phyloP scores from a whole-genome alignment of 352 stramenopile species.

The Phytophthora aleatoria region DNA sequence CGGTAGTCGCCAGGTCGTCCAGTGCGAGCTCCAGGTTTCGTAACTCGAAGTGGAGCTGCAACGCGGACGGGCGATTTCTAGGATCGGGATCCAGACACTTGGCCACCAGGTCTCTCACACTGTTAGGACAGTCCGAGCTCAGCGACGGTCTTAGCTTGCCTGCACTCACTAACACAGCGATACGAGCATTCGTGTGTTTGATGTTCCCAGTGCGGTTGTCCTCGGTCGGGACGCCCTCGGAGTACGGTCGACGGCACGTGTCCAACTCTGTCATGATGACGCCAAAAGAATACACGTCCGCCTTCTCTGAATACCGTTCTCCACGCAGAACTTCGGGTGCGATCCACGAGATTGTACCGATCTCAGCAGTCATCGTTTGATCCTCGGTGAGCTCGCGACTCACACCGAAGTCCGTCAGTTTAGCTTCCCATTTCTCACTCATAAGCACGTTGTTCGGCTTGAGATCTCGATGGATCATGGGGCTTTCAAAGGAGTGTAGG shows the following conservation, averaged over 20 bases:
- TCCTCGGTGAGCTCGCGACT: slow-evolving; percentile 42
- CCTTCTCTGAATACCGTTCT: slow-evolving; percentile 66
- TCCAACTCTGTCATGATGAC: slow-evolving; percentile 64
- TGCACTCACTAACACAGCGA: slow-evolving; percentile 62
- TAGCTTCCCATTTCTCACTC: slow-evolving; percentile 44
- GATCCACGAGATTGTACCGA: slow-evolving; percentile 67
- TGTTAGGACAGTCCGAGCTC: slow-evolving; percentile 47
- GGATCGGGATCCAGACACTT: slow-evolving; percentile 59
- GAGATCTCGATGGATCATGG: slow-evolving; percentile 62
- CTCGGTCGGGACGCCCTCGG: slow-evolving; percentile 33
- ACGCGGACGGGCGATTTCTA: slow-evolving; percentile 49
- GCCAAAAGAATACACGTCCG: slow-evolving; percentile 80
- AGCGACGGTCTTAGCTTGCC: slow-evolving; percentile 51
- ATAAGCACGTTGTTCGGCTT: slow-evolving; percentile 62
- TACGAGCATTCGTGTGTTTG: slow-evolving; percentile 47
- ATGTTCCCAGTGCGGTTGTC: slow-evolving; percentile 27
- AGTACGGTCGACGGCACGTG: slow-evolving; percentile 46
- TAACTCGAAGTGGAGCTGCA: slow-evolving; percentile 75
- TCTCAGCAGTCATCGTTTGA: slow-evolving; percentile 54
- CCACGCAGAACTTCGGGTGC: slow-evolving; percentile 71
- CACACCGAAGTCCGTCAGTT: slow-evolving; percentile 68
- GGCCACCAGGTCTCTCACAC: slow-evolving; percentile 45
- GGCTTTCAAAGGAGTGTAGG: slow-evolving; percentile 47
- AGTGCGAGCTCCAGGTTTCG: slow-evolving; percentile 38
- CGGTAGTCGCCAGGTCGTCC: slow-evolving; percentile 26